Evolutionary conservation across 176 grass and related monocot species (phyloP), one percentile per base, ranked within the genome.

Genomic region (Oryza australiensis): DNA sequence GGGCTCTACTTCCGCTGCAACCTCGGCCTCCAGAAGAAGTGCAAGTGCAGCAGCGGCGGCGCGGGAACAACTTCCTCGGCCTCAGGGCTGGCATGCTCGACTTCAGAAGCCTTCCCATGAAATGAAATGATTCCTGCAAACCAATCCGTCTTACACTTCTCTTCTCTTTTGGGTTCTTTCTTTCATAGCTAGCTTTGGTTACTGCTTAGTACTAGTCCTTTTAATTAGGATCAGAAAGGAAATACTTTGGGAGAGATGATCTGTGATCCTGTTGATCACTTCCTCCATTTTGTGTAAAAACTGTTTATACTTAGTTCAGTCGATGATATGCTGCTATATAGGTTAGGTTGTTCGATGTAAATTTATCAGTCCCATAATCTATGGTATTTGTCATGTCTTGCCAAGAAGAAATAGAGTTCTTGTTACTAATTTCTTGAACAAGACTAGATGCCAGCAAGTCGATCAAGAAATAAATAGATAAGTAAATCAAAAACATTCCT

Each of bases 31-130:
- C 68, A 77, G 65, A 85, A 69, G 13, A 90, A 81, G 59, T 94
- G 94, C 86, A 87, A 65, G 62, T 94, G 94, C 72, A 15, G 26
- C 37, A 40, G 6, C 45, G 8, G 51, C 51, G 22, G 6, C 45
- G 22, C 18, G 22, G 20, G 20, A 55, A 15, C 43, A 77, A 80
- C 83, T 94, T 92, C 76, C 55, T 90, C n/a, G 89, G 83, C 12
- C 80, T 94, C 68, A 74, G 64, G 40, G 40, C 40, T 49, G 89
- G 63, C 82, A 76, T 83, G 66, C 85, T 92, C 32, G 73, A 91
- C 64, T 97, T 91, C 82, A 92, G 94, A 92, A 74, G 77, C 75
- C 79, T 94, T 33, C 27, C 86, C 37, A 97, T 90, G 94, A 97
- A 90, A 24, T 97, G 78, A 86, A 90, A 24, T 97, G 78, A 86